These are phyloP conservation scores for Hypomontagnella submonticulosa DNA, from an alignment of 495 filamentous ascomycete species.

Conservation along the genomic window DNA sequence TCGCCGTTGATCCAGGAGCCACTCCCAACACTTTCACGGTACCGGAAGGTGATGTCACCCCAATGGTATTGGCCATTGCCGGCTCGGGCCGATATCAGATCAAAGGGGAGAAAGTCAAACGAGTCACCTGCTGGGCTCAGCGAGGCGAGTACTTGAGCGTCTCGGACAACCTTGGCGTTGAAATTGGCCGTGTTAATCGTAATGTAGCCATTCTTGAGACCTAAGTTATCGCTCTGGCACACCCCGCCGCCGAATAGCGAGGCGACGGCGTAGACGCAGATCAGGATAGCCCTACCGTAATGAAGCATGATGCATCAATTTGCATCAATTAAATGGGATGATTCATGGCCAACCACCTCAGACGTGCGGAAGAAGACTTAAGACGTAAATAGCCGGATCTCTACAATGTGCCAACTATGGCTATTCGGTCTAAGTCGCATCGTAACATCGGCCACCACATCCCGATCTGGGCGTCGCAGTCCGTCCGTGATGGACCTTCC, in stretches of 20 bases:
- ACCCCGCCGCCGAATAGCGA: constrained; percentile 53
- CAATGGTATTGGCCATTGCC: constrained; percentile 62
- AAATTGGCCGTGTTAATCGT: constrained; percentile 53
- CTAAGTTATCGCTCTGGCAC: constrained; percentile 45
- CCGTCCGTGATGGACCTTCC: constrained; percentile 14
- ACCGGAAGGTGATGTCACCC: constrained; percentile 63
- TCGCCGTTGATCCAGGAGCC: constrained; percentile 51
- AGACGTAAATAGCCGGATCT: constrained; percentile 21
- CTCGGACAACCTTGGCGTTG: constrained; percentile 50
- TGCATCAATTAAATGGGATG: neutral
- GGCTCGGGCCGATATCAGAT: constrained; percentile 52
- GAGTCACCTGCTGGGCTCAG: constrained; percentile 49
- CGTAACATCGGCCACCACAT: constrained; percentile 16
- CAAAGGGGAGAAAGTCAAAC: constrained; percentile 64
- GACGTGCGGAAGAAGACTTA: neutral
- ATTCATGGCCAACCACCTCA: constrained; percentile 1
- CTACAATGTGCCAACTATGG: constrained; percentile 21
- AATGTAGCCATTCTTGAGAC: constrained; percentile 51
- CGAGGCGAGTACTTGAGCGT: constrained; percentile 55
- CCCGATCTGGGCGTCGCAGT: constrained; percentile 35
- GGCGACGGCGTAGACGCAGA: constrained; percentile 42
- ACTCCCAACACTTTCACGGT: constrained; percentile 47
- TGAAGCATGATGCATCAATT: constrained; percentile 30
- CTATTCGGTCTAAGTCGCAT: constrained; percentile 25
- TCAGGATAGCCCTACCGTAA: constrained; percentile 1